A percentile compares a stretch with the other conserved stretches of the same genome.
Conservation (phyloP, 192 early-diverging fungal genomes). For the Coemansia sp. region DNA sequence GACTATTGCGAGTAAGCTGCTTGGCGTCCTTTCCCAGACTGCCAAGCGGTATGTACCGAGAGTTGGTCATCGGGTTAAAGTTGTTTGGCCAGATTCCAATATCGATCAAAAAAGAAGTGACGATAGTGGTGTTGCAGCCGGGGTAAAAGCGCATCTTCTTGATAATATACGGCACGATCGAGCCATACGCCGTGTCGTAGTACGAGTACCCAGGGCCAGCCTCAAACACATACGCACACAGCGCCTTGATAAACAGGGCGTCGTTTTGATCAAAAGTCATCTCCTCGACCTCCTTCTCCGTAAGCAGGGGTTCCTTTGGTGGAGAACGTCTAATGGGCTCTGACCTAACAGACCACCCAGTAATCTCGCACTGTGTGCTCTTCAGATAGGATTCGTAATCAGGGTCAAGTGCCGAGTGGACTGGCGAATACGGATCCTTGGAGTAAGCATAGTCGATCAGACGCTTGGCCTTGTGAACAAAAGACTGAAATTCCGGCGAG, state of each 20-base stretch:
- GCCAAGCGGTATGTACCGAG: constrained; percentile 46
- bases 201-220: constrained; percentile 27
- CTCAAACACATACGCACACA: constrained; percentile 52
- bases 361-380: constrained; percentile 21
- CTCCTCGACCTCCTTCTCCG: constrained; percentile 9
- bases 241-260: constrained; percentile 57
- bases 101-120: constrained; percentile 68
- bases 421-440: constrained; percentile 15
- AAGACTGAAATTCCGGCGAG: constrained; percentile 48
- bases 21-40: constrained; percentile 21
- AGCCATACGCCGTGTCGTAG: constrained; percentile 39
- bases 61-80: constrained; percentile 63
- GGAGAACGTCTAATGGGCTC: constrained; percentile 6
- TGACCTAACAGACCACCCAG: constrained; percentile 18
- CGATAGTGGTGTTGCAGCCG: constrained; percentile 52
- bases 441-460: constrained; percentile 36
- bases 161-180: constrained; percentile 58
- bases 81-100: constrained; percentile 79
- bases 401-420: constrained; percentile 22
- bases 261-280: constrained; percentile 53
- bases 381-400: constrained; percentile 13
- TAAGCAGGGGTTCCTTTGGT: constrained; percentile 6
- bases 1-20: neutral
- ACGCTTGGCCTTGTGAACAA: constrained; percentile 53
- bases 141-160: constrained; percentile 61